Percentiles rank a stretch among this genome's conserved stretches.
Conservation (phyloP, 2,329 filamentous ascomycete genomes). For the Fusarium pseudograminearum region DNA sequence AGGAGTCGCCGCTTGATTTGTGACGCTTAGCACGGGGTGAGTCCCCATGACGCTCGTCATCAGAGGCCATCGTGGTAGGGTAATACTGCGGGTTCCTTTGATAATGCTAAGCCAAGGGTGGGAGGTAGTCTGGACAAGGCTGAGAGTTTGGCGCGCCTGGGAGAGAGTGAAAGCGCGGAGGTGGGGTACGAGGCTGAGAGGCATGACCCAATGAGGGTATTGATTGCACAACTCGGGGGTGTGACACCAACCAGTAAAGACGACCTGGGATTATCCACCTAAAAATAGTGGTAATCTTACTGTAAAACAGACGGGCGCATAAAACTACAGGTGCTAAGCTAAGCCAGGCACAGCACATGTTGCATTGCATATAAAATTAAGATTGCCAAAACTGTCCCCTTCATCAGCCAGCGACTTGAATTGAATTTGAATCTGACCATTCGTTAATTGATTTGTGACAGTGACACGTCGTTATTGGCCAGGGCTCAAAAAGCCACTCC, state of each 20-base stretch:
- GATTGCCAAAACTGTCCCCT: constrained; percentile 5
- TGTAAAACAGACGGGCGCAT: constrained; percentile 15
- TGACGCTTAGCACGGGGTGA: constrained; percentile 51
- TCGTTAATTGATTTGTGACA: constrained; percentile 3
- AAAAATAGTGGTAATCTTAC: constrained; percentile 29
- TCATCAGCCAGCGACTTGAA: not conserved
- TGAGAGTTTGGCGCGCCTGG: constrained; percentile 21
- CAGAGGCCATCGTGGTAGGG: constrained; percentile 48
- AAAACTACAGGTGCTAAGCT: not conserved
- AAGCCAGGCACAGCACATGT: constrained; percentile 6
- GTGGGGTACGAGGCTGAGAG: constrained; percentile 39
- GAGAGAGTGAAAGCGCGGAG: constrained; percentile 15
- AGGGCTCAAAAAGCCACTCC: constrained; percentile 36
- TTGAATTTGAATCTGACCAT: not conserved
- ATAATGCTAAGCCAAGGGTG: constrained; percentile 25
- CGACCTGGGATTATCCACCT: constrained; percentile 10
- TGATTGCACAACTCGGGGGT: constrained; percentile 8
- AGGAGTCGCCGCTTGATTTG: constrained; percentile 50
- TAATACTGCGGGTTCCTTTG: constrained; percentile 11
- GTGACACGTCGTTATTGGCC: constrained; percentile 32
- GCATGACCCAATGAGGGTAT: constrained; percentile 14
- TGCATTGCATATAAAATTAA: constrained; percentile 26
- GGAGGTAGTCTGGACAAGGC: constrained; percentile 39
- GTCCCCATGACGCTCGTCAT: constrained; percentile 43
- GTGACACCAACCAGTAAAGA: not conserved